Evolutionary conservation across 768 basidiomycete genomes (phyloP).

Genomic region (Fomitopsis serialis): DNA sequence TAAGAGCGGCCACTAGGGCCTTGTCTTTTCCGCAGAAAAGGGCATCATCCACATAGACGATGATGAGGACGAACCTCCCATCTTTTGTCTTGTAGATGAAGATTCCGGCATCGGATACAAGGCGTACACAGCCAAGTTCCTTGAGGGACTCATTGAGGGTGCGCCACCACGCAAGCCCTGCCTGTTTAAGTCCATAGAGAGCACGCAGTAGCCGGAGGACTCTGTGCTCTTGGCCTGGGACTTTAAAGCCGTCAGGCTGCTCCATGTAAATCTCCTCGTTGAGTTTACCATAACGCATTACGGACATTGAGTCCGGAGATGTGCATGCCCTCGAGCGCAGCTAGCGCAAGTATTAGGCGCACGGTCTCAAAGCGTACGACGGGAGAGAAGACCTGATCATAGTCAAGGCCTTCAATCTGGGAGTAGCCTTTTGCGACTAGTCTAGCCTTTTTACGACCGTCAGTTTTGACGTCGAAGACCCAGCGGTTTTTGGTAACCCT

Average conservation of each 20-base stretch:
- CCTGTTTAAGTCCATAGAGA: constrained; percentile 32
- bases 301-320: constrained; percentile 22
- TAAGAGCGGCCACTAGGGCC: not conserved
- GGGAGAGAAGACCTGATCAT: constrained; percentile 25
- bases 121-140: constrained; percentile 20
- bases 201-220: constrained; percentile 21
- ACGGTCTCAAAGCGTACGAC: constrained; percentile 19
- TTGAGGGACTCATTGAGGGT: constrained; percentile 8
- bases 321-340: constrained; percentile 16
- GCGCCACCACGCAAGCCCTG: constrained; percentile 23
- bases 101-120: constrained; percentile 20
- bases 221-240: constrained; percentile 11
- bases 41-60: constrained; percentile 28
- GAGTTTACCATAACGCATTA: constrained; percentile 22
- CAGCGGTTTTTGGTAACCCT: constrained; percentile 22
- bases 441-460: constrained; percentile 18
- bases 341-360: constrained; percentile 21
- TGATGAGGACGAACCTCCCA: constrained; percentile 18
- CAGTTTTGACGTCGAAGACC: constrained; percentile 24
- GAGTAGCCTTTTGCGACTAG: constrained; percentile 28
- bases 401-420: constrained; percentile 26
- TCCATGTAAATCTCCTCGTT: constrained; percentile 26
- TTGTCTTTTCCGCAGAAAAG: constrained; percentile 3
- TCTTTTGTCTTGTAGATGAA: constrained; percentile 15
- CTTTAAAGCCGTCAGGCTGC: constrained; percentile 18